Conservation (phyloP, 345 rosid genomes). For the Camelina sativa region DNA sequence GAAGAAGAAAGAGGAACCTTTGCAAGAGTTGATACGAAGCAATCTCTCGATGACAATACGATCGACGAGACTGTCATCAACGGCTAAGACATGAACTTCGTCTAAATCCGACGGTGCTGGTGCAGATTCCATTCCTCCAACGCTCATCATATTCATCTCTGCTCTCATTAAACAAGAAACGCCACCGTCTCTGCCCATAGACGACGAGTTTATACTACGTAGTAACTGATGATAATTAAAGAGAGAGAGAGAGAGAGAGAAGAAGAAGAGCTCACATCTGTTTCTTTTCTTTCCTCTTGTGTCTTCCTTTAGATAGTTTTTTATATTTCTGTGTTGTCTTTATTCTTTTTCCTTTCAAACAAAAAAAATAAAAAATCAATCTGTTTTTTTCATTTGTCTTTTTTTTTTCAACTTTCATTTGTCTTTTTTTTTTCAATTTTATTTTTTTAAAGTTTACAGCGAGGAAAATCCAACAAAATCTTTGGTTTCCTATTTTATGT, state of each 20-base stretch:
- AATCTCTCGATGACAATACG: constrained; percentile 86
- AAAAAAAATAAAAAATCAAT: constrained; percentile 41
- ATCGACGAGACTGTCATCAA: constrained; percentile 87
- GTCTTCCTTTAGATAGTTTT: constrained; percentile 20
- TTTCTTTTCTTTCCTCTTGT: constrained; percentile 21
- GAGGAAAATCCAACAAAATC: constrained; percentile 54
- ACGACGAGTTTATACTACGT: background rate
- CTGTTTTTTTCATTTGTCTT: background rate
- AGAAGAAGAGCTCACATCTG: constrained; percentile 30
- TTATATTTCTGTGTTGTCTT: constrained; percentile 38
- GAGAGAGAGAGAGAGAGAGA: background rate
- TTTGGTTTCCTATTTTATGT: constrained; percentile 39
- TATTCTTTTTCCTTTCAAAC: constrained; percentile 36
- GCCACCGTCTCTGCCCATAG: constrained; percentile 62
- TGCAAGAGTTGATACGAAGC: constrained; percentile 76
- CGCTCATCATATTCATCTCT: constrained; percentile 46
- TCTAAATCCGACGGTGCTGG: constrained; percentile 47
- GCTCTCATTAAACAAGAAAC: constrained; percentile 52
- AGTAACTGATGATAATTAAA: background rate
- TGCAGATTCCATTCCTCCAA: constrained; percentile 46
- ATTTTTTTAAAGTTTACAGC: background rate
- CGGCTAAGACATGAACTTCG: constrained; percentile 88
- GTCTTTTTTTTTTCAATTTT: background rate
- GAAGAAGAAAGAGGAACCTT: constrained; percentile 52
- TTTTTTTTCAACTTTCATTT: background rate